Evolutionary conservation across 2,329 filamentous ascomycete genomes (phyloP), one percentile per base, ranked within the genome.

Genomic region (Colletotrichum tofieldiae): DNA sequence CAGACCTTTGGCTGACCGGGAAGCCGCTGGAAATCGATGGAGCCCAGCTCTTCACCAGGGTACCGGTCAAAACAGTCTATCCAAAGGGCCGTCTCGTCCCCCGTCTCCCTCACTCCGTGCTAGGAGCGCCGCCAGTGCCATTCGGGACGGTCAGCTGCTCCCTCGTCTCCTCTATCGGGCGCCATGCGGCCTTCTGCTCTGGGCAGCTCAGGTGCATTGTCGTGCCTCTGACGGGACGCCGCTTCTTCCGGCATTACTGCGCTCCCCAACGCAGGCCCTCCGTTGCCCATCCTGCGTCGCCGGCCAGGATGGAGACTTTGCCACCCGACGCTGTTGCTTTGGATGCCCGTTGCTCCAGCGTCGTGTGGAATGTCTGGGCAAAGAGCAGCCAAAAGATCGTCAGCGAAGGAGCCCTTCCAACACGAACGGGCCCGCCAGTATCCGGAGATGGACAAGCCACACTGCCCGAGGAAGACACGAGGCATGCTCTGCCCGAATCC

Each of bases 101-200:
- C 59, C 65, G 65, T 61, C 52, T 49, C 65, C 39, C 47, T 47
- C 55, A 47, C 37, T 54, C 69, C 59, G 59, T 72, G 32, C 69
- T 69, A 69, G 65, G 66, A 35, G n/a, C n/a, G 58, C 58, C 59
- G 52, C 59, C 52, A 64, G 45, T 59, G 54, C 65, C 16, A 65
- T 69, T 65, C 59, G 70, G 70, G 66, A 70, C 66, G 54, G 65
- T 72, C 70, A 69, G 70, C 70, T 70, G 70, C n/a, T 49, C 59
- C 59, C 45, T 52, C 20, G 23, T 47, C 59, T 55, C 60, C 47
- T 49, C 54, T 54, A 37, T 43, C 45, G 65, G 59, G 70, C 65
- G 54, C 32, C 65, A 72, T 72, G 69, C 69, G 69, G 69, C 59
- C 52, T 49, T 64, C 69, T 72, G 65, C 54, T 72, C 70, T 72